Percentiles rank a stretch among this genome's conserved stretches.
These are phyloP conservation scores for Geotrichum fermentans DNA, from an alignment of 1,139 yeast genomes.

Conservation along the genomic window DNA sequence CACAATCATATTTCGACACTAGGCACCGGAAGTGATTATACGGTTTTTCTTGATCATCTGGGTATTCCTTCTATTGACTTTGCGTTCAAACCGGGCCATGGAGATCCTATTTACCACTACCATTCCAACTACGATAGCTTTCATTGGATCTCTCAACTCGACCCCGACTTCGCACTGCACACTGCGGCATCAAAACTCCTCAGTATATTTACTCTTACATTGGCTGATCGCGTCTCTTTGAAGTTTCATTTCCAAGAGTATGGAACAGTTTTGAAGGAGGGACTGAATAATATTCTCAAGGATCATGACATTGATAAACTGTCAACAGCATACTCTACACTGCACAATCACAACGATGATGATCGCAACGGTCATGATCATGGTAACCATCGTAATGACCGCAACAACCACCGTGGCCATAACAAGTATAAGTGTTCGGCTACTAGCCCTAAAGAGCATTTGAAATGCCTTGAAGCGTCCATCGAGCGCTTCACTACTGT, in stretches of 20 bases:
- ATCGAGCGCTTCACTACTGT: slow-evolving; percentile 25
- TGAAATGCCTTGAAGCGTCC: slow-evolving; percentile 29
- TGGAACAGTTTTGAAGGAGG: slow-evolving; percentile 33
- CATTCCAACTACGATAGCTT: slow-evolving; percentile 66
- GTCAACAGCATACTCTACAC: background rate
- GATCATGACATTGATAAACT: background rate
- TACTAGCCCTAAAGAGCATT: slow-evolving; percentile 21
- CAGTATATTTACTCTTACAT: slow-evolving; percentile 45
- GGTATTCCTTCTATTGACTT: slow-evolving; percentile 61
- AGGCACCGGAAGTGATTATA: slow-evolving; percentile 66
- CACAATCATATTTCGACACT: slow-evolving; percentile 40
- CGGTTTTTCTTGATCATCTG: slow-evolving; percentile 60
- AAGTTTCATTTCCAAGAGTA: slow-evolving; percentile 45
- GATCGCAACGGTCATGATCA: background rate
- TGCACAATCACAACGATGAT: background rate
- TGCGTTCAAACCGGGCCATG: slow-evolving; percentile 44
- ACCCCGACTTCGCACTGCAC: slow-evolving; percentile 54
- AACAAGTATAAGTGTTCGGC: background rate
- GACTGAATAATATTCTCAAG: slow-evolving; percentile 30
- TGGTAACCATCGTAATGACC: background rate
- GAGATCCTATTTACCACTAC: slow-evolving; percentile 58
- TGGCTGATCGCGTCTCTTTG: slow-evolving; percentile 45
- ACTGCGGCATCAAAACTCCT: slow-evolving; percentile 49
- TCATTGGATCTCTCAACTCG: slow-evolving; percentile 58
- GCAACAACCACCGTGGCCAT: background rate